Percentiles rank a stretch among this genome's conserved stretches.
These are phyloP conservation scores for Pyracantha coccinea DNA, from an alignment of 331 rosid species.

Conservation along the genomic window DNA sequence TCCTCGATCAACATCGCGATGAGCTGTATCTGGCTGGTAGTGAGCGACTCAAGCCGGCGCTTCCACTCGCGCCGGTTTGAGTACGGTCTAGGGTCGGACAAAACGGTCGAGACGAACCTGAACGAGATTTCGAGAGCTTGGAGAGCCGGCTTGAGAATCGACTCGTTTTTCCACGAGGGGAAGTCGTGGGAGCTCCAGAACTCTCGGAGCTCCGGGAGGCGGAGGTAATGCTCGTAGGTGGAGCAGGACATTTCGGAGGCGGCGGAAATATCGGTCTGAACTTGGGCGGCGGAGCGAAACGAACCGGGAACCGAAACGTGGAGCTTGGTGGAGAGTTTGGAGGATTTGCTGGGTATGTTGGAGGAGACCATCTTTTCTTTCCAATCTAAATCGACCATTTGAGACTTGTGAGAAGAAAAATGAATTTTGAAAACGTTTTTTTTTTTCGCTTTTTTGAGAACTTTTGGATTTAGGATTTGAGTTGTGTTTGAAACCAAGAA, in stretches of 20 bases:
- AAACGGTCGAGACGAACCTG: slow-evolving; percentile 49
- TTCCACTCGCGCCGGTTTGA: slow-evolving; percentile 65
- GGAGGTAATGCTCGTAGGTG: slow-evolving; percentile 64
- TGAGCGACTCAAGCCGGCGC: slow-evolving; percentile 51
- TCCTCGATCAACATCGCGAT: slow-evolving; percentile 61
- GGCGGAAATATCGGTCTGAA: slow-evolving; percentile 34
- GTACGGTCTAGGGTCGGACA: slow-evolving; percentile 70
- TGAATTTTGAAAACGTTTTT: not conserved
- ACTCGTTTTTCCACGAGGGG: slow-evolving; percentile 62
- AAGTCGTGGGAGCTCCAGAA: slow-evolving; percentile 53
- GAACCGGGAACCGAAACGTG: slow-evolving; percentile 31
- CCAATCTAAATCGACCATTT: slow-evolving; percentile 76
- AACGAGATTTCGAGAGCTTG: slow-evolving; percentile 77
- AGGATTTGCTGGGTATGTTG: slow-evolving; percentile 42
- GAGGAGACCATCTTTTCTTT: slow-evolving; percentile 51
- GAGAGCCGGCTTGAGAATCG: slow-evolving; percentile 60
- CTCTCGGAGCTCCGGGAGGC: slow-evolving; percentile 50
- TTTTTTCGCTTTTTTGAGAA: too few relatives aligned
- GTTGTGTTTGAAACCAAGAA: not conserved
- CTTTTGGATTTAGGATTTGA: not conserved
- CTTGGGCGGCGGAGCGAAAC: slow-evolving; percentile 15
- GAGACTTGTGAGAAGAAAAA: not conserved
- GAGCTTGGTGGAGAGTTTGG: slow-evolving; percentile 43
- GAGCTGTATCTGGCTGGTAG: slow-evolving; percentile 43
- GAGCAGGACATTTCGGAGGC: slow-evolving; percentile 49